Conservation (phyloP, 805 yeast species). For the Suhomyces xylopsoci region DNA sequence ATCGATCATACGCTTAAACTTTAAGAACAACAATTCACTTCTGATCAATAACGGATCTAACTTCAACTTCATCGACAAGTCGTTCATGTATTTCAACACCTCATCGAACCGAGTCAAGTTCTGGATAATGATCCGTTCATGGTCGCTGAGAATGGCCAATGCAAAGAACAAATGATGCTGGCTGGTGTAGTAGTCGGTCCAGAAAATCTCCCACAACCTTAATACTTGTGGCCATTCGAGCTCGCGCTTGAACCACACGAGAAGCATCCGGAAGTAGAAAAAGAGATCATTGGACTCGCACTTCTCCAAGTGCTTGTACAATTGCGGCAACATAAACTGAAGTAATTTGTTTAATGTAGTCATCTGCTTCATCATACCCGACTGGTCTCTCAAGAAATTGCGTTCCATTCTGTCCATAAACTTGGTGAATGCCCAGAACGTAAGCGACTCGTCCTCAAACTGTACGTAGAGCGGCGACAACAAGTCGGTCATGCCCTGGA, state of each 20-base stretch:
- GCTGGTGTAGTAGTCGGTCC: slow-evolving; percentile 83
- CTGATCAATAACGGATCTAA: slow-evolving; percentile 76
- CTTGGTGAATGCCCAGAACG: slow-evolving; percentile 85
- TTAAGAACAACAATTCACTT: slow-evolving; percentile 76
- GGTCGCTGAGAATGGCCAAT: slow-evolving; percentile 82
- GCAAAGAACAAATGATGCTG: slow-evolving; percentile 89
- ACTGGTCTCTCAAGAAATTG: slow-evolving; percentile 85
- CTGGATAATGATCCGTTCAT: slow-evolving; percentile 72
- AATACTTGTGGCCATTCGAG: slow-evolving; percentile 74
- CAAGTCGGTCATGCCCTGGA: slow-evolving; percentile 97
- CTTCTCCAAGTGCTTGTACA: slow-evolving; percentile 77
- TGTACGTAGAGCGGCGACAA: slow-evolving; percentile 76
- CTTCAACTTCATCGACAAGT: slow-evolving; percentile 72
- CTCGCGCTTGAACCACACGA: slow-evolving; percentile 95
- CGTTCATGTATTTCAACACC: slow-evolving; percentile 89
- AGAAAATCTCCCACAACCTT: slow-evolving; percentile 86
- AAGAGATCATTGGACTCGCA: slow-evolving; percentile 89
- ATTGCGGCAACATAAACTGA: slow-evolving; percentile 85
- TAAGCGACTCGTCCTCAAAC: slow-evolving; percentile 64
- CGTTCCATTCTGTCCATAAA: slow-evolving; percentile 96
- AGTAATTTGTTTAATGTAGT: slow-evolving; percentile 75
- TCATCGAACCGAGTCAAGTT: slow-evolving; percentile 83
- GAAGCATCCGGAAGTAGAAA: slow-evolving; percentile 90
- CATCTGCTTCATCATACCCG: slow-evolving; percentile 92
- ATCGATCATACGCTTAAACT: slow-evolving; percentile 76